Conservation (phyloP, 768 basidiomycete genomes). For the Naganishia onofrii region DNA sequence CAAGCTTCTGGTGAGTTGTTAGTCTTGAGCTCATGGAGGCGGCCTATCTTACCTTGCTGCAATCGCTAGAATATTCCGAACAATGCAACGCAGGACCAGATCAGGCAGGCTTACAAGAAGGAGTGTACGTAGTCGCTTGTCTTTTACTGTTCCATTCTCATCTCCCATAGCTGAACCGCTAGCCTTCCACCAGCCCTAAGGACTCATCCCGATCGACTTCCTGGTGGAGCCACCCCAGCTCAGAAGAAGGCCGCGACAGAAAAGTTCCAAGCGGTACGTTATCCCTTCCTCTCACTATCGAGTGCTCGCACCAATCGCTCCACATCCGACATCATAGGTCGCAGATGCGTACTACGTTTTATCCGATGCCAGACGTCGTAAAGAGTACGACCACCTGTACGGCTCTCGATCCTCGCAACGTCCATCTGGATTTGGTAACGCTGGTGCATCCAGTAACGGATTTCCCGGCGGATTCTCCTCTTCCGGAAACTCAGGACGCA, state of each 20-base stretch:
- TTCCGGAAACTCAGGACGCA: neutral
- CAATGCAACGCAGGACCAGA: constrained; percentile 38
- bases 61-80: constrained; percentile 13
- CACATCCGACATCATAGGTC: constrained; percentile 60
- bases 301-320: neutral
- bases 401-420: constrained; percentile 54
- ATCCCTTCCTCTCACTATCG: neutral
- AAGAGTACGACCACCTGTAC: constrained; percentile 53
- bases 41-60: neutral
- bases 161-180: neutral
- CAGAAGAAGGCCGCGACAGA: constrained; percentile 76
- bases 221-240: constrained; percentile 62
- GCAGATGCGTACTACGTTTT: constrained; percentile 94
- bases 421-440: constrained; percentile 35
- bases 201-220: constrained; percentile 83
- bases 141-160: neutral
- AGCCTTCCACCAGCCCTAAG: constrained; percentile 53
- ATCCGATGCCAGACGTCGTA: constrained; percentile 63
- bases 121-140: constrained; percentile 34
- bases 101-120: constrained; percentile 48
- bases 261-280: constrained; percentile 67
- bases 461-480: constrained; percentile 33
- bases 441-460: neutral
- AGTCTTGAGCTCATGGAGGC: neutral
- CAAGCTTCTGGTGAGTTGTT: constrained; percentile 24